Evolutionary conservation across 176 grass and related monocot genomes (phyloP).

Genomic region (Zoysia pacifica): DNA sequence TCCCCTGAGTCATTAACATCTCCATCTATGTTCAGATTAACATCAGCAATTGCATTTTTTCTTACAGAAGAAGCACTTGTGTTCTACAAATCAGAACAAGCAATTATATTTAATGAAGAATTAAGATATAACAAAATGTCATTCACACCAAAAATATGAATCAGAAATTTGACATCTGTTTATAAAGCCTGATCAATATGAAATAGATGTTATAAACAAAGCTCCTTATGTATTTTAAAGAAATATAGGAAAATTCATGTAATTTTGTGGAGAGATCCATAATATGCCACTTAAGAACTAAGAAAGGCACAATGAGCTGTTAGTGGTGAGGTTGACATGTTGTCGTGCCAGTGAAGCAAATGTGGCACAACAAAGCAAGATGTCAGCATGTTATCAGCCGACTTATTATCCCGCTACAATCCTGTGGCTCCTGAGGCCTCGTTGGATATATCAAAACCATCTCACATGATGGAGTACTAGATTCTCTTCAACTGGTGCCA

Average conservation of each 20-base stretch:
- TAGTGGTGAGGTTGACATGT: neutral
- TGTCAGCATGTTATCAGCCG: too few species aligned
- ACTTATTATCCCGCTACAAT: too few species aligned
- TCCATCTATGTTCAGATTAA: constrained; percentile 49
- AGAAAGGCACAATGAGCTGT: neutral
- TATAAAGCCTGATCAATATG: constrained; percentile 1
- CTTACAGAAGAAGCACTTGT: constrained; percentile 50
- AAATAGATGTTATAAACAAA: constrained; percentile 19
- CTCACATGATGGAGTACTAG: too few species aligned
- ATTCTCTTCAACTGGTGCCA: too few species aligned
- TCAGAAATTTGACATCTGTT: constrained; percentile 14
- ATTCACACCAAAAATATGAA: constrained; percentile 3
- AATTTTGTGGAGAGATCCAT: neutral
- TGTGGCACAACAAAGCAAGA: too few species aligned
- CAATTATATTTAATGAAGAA: constrained; percentile 33
- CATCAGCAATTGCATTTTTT: constrained; percentile 50
- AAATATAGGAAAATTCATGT: neutral
- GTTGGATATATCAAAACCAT: too few species aligned
- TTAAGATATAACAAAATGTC: neutral
- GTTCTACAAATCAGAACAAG: constrained; percentile 48
- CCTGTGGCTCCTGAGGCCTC: too few species aligned
- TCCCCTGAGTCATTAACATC: constrained; percentile 32
- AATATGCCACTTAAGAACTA: neutral
- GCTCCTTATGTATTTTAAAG: neutral
- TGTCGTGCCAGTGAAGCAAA: neutral